A percentile compares a stretch with the other conserved stretches of the same genome.
Conservation (phyloP, 2,329 filamentous ascomycete genomes). For the Xylogone sp. region DNA sequence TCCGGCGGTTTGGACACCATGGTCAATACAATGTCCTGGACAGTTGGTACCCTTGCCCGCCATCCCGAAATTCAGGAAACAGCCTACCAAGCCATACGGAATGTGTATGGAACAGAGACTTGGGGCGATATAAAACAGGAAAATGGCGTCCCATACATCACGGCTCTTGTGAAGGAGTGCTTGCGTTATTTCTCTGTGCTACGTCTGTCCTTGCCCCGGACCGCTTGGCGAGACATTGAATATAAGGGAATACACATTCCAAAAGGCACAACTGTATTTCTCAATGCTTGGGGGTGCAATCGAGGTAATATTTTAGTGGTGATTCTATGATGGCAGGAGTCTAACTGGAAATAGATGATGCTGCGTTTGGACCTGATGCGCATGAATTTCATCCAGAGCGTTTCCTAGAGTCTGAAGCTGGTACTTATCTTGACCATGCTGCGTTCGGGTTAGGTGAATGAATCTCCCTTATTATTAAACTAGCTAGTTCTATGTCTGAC, state of each 20-base stretch:
- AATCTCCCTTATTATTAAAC: no score
- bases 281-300: conserved; percentile 25
- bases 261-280: conserved; percentile 50
- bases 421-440: no score
- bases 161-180: conserved; percentile 60
- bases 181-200: conserved; percentile 63
- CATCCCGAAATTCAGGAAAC: conserved; percentile 52
- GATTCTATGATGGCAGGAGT: no score
- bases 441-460: no score
- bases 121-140: conserved; percentile 46
- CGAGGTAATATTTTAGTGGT: conserved; percentile 23
- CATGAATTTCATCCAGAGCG: no score
- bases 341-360: no score
- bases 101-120: conserved; percentile 11
- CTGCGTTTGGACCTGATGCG: no score
- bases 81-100: conserved; percentile 54
- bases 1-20: conserved; percentile 49
- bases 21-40: conserved; percentile 15
- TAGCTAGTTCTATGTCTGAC: no score
- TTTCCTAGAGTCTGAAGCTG: no score
- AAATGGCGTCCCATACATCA: conserved; percentile 63
- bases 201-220: conserved; percentile 59
- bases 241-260: conserved; percentile 54
- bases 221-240: conserved; percentile 53
- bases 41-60: conserved; percentile 10